Percentiles rank a stretch among this genome's conserved stretches.
These are phyloP conservation scores for Alternaria sp. DNA, from an alignment of 2,329 filamentous ascomycete genomes.

Conservation along the genomic window DNA sequence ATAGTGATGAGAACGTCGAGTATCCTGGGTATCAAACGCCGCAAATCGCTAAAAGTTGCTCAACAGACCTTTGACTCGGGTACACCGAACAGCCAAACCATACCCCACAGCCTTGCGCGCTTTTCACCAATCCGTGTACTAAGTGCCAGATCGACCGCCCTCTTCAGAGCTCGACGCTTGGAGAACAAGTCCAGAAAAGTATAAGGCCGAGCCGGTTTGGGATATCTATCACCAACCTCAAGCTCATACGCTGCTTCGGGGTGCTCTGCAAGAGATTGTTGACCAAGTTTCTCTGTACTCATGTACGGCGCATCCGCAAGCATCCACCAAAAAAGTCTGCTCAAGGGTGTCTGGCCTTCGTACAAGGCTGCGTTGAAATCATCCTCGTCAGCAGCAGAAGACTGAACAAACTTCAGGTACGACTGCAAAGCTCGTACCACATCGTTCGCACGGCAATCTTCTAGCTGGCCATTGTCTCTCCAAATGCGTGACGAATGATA, in stretches of 20 bases:
- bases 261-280: constrained; percentile 19
- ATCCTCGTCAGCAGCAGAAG: constrained; percentile 14
- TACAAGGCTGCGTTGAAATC: constrained; percentile 38
- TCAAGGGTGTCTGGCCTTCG: constrained; percentile 26
- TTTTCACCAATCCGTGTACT: constrained; percentile 19
- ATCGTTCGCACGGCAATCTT: constrained; percentile 44
- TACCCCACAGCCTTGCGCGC: constrained; percentile 16
- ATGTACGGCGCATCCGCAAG: constrained; percentile 14
- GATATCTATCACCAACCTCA: neutral
- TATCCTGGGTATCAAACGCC: constrained; percentile 5
- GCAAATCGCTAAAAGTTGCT: constrained; percentile 5
- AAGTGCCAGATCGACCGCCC: constrained; percentile 9
- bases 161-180: neutral
- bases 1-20: neutral
- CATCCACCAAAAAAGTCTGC: constrained; percentile 40
- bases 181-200: constrained; percentile 6
- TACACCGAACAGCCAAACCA: constrained; percentile 25
- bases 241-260: constrained; percentile 3
- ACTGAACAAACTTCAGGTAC: constrained; percentile 36
- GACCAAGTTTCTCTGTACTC: constrained; percentile 20
- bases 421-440: constrained; percentile 41
- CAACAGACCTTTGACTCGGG: constrained; percentile 8
- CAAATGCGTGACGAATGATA: constrained; percentile 38
- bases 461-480: constrained; percentile 33
- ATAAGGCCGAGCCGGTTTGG: neutral